phyloP scores from a whole-genome alignment of 2,329 filamentous ascomycete genomes.

The Chalaropsis ovoidea region DNA sequence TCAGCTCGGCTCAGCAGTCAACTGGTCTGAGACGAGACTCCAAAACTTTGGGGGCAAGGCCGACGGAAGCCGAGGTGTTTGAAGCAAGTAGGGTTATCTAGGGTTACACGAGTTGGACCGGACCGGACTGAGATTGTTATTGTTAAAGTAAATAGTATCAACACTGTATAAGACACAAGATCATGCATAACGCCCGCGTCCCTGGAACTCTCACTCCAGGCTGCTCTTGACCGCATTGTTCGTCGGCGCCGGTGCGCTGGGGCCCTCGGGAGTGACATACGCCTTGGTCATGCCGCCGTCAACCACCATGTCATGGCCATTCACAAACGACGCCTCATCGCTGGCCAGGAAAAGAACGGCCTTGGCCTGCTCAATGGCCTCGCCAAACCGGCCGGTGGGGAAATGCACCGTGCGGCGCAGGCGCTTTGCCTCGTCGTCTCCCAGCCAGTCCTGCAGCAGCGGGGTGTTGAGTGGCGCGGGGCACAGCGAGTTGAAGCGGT shows the following conservation, averaged over 20 bases:
- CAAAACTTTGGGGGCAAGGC: conserved; percentile 1
- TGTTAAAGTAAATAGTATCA: too few species aligned
- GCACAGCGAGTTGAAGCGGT: conserved; percentile 82
- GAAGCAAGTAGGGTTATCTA: background rate
- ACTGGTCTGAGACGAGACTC: background rate
- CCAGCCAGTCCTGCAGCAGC: conserved; percentile 65
- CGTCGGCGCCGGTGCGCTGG: conserved; percentile 38
- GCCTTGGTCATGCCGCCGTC: conserved; percentile 60
- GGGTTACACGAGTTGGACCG: background rate
- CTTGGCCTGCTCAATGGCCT: conserved; percentile 67
- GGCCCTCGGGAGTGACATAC: conserved; percentile 30
- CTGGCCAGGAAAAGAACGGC: conserved; percentile 64
- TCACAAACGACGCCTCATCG: conserved; percentile 65
- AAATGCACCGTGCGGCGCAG: conserved; percentile 65
- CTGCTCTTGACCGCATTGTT: conserved; percentile 48
- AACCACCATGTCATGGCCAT: conserved; percentile 59
- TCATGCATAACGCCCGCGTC: too few species aligned
- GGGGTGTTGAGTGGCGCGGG: conserved; percentile 86
- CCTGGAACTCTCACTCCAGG: background rate
- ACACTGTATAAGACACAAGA: background rate
- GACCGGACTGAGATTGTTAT: background rate
- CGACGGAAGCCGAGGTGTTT: conserved; percentile 9
- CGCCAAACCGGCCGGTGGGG: conserved; percentile 63
- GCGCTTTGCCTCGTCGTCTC: conserved; percentile 59
- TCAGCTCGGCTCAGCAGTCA: too few species aligned